phyloP scores from a whole-genome alignment of 495 filamentous ascomycete species.

The Lasiosphaeriaceae sp. region DNA sequence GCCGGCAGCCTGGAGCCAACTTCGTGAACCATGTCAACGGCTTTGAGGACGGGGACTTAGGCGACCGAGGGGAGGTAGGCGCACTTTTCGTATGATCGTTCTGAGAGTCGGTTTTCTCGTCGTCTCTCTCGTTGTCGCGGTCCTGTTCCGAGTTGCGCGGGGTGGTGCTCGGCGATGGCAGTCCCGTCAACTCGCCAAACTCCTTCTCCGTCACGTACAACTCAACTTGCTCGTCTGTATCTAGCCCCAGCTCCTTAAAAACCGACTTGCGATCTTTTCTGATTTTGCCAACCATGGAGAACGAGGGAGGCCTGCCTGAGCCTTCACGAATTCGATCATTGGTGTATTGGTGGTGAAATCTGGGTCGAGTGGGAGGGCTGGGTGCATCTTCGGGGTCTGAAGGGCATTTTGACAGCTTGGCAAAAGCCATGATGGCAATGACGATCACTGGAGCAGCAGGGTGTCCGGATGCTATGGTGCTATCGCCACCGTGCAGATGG shows the following conservation, averaged over 20 bases:
- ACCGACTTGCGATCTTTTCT: constrained; percentile 37
- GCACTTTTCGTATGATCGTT: constrained; percentile 4
- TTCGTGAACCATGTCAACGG: constrained; percentile 34
- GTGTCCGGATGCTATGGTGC: not conserved
- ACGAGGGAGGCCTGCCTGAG: constrained; percentile 25
- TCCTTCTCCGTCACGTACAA: constrained; percentile 19
- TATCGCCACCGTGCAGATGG: constrained; percentile 12
- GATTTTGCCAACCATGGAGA: constrained; percentile 34
- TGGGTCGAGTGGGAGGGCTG: constrained; percentile 28
- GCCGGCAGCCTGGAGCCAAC: constrained; percentile 32
- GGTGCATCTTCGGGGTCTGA: constrained; percentile 21
- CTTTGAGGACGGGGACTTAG: constrained; percentile 12
- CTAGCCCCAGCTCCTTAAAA: constrained; percentile 45
- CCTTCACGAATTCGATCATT: constrained; percentile 44
- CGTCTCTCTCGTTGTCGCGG: constrained; percentile 9
- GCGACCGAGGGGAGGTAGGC: constrained; percentile 12
- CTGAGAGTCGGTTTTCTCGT: constrained; percentile 8
- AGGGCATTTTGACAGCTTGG: constrained; percentile 18
- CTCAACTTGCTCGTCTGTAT: constrained; percentile 27
- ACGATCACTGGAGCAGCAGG: not conserved
- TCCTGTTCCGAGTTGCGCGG: not conserved
- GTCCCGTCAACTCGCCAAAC: constrained; percentile 22
- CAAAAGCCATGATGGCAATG: constrained; percentile 24
- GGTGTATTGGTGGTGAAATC: constrained; percentile 43
- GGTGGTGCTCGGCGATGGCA: constrained; percentile 14